phyloP scores from a whole-genome alignment of 2,329 filamentous ascomycete species.

The Ilyonectria sp. region DNA sequence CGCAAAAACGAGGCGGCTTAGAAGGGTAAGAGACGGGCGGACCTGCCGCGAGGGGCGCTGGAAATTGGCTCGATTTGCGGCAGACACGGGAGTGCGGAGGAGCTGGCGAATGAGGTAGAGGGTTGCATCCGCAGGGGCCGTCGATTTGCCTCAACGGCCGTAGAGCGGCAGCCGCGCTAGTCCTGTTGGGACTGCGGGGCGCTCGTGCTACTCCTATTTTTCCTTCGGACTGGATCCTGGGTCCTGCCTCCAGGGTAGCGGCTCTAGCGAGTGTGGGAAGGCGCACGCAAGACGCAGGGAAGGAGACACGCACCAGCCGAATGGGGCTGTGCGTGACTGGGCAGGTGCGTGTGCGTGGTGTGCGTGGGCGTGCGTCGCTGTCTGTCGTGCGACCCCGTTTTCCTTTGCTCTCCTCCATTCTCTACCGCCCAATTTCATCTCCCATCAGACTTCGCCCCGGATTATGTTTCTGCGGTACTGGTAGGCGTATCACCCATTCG shows the following conservation, averaged over 20 bases:
- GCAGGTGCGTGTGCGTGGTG: slow-evolving; percentile 9
- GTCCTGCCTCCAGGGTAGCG: slow-evolving; percentile 4
- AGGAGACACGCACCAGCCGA: slow-evolving; percentile 22
- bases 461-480: slow-evolving; percentile 27
- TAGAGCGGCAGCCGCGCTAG: slow-evolving; percentile 23
- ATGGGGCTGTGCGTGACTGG: slow-evolving; percentile 28
- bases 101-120: slow-evolving; percentile 16
- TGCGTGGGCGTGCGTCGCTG: slow-evolving; percentile 6
- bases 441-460: slow-evolving; percentile 26
- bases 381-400: slow-evolving; percentile 31
- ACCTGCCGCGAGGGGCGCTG: neutral
- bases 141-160: slow-evolving; percentile 7
- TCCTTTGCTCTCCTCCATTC: slow-evolving; percentile 19
- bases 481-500: slow-evolving; percentile 31
- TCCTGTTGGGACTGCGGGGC: slow-evolving; percentile 9
- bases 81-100: neutral
- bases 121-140: slow-evolving; percentile 10
- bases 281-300: slow-evolving; percentile 25
- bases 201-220: slow-evolving; percentile 21
- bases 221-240: slow-evolving; percentile 10
- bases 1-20: slow-evolving; percentile 1
- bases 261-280: slow-evolving; percentile 12
- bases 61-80: neutral
- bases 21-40: neutral
- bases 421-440: slow-evolving; percentile 21